A percentile compares a stretch with the other conserved stretches of the same genome.
Evolutionary conservation across 177 flowering plant species (phyloP).

Genomic region (Vitis hybrid): DNA sequence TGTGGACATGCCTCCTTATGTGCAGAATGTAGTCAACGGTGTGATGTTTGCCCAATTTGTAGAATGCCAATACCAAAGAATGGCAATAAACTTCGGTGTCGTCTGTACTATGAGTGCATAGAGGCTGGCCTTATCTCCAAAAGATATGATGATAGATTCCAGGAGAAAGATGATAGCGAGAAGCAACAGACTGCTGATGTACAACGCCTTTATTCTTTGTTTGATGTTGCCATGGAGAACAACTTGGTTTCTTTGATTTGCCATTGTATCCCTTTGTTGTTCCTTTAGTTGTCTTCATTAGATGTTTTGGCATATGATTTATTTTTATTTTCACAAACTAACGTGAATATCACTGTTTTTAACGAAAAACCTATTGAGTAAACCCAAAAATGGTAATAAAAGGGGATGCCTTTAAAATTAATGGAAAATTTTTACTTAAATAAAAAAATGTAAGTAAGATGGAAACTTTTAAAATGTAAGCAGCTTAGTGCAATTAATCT

Average conservation of each 20-base stretch:
- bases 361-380: background rate
- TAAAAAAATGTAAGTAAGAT: no score
- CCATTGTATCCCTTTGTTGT: constrained; percentile 81
- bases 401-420: background rate
- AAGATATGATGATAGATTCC: constrained; percentile 58
- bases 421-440: no score
- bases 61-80: constrained; percentile 59
- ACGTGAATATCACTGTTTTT: background rate
- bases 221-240: constrained; percentile 89
- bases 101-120: constrained; percentile 84
- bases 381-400: background rate
- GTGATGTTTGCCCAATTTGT: constrained; percentile 92
- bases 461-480: no score
- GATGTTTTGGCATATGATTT: background rate
- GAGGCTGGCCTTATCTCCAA: constrained; percentile 86
- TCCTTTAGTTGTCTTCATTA: background rate
- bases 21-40: constrained; percentile 83
- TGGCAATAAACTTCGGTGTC: constrained; percentile 44
- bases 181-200: constrained; percentile 60
- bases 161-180: constrained; percentile 56
- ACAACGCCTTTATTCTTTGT: constrained; percentile 78
- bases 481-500: no score
- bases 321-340: background rate
- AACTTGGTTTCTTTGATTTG: constrained; percentile 85
- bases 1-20: constrained; percentile 95